Evolutionary conservation across 108 stramenopile species (phyloP), one percentile per base, ranked within the genome.

Genomic region (Fragilariopsis cylindrus): DNA sequence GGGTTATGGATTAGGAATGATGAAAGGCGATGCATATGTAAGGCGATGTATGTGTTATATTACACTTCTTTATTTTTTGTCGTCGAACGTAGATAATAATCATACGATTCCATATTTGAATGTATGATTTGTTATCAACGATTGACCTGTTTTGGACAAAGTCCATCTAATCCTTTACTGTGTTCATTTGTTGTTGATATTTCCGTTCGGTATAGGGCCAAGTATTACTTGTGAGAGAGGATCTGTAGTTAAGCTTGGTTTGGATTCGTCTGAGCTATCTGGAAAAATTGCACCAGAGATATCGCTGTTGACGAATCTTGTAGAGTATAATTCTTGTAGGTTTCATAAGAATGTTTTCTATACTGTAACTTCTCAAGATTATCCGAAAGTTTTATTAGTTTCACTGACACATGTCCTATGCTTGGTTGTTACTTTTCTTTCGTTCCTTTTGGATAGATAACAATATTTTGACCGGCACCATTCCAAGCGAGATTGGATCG

Each of bases 281-380:
- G 62, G 62, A 0, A 63, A 42, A 42, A 63, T 63, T 63, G 7
- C 62, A 11, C 3, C 62, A 12, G 78, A 84, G 56, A 56, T 89
- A 3, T 83, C 74, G 11, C 69, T 80, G 42, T 62, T 86, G 56
- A 49, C 76, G 8, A 73, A 79, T 30, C 65, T 89, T 62, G 69
- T 48, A n/a, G 68, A 1, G 75, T 77, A 76, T 57, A 70, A 43
- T 54, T 50, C 74, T 19, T 21, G 49, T 18, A 42, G 40, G 15
- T 62, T 30, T 30, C 30, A 63, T 44, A 5, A 63, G 1, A 45
- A 3, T n/a, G 5, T 63, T 7, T 16, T 44, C 11, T 42, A 44
- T 11, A 45, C 1, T 12, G 19, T 63, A 2, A 7, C 71, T 81
- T 3, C 55, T n/a, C 8, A 85, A 85, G 39, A 48, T 65, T 3